Conservation (phyloP, 768 basidiomycete genomes). For the Cyathus striatus region DNA sequence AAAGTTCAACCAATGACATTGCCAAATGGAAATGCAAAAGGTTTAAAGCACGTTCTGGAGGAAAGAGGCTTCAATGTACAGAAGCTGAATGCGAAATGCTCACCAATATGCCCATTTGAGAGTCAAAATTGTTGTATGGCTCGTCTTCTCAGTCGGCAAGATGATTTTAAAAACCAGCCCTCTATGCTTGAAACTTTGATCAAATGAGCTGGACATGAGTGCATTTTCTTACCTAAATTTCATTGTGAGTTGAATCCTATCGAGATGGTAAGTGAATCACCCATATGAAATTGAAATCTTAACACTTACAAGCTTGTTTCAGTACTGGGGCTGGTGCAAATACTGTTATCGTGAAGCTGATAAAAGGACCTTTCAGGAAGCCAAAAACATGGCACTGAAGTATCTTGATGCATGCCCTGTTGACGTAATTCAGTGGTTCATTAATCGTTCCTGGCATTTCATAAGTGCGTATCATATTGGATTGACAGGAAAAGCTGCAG, state of each 20-base stretch:
- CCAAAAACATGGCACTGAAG: no score
- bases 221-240: conserved; percentile 4
- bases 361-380: no score
- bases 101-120: no score
- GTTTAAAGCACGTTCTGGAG: conserved; percentile 1
- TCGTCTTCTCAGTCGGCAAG: conserved; percentile 26
- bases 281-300: no score
- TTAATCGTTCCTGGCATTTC: no score
- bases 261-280: conserved; percentile 28
- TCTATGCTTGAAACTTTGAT: conserved; percentile 26
- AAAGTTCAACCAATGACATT: conserved; percentile 29
- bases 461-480: no score
- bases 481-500: no score
- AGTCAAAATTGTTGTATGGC: conserved; percentile 27
- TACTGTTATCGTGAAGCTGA: no score
- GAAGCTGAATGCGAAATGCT: conserved; percentile 6
- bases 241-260: conserved; percentile 15
- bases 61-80: background rate
- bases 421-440: no score
- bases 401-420: no score
- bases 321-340: no score
- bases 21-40: conserved; percentile 14
- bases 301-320: no score
- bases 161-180: conserved; percentile 28
- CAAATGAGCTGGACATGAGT: conserved; percentile 21